phyloP scores from a whole-genome alignment of 2,329 filamentous ascomycete genomes.

The Fusarium sp. region DNA sequence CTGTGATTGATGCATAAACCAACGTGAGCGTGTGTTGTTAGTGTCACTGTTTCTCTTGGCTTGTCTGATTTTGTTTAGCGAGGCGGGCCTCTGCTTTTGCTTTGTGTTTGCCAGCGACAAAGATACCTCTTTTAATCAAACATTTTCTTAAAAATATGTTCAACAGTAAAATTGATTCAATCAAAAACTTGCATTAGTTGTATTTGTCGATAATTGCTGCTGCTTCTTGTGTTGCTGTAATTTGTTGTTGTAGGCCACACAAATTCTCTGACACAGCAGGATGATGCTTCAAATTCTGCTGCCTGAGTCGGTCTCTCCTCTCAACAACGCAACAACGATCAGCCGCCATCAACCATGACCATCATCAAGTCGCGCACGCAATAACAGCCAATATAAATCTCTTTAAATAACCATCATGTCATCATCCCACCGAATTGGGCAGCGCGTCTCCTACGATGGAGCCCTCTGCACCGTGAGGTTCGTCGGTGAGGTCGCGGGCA shows the following conservation, averaged over 20 bases:
- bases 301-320: conserved; percentile 14
- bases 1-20: not conserved
- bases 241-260: not conserved
- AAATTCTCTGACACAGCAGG: not conserved
- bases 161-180: not conserved
- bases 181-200: not conserved
- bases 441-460: conserved; percentile 83
- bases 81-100: not conserved
- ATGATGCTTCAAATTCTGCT: conserved; percentile 30
- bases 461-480: conserved; percentile 88
- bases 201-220: not conserved
- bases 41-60: not conserved
- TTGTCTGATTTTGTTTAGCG: not conserved
- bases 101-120: not conserved
- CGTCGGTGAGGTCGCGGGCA: conserved; percentile 80
- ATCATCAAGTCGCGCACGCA: not conserved
- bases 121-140: not conserved
- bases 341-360: not conserved
- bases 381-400: not conserved
- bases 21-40: not conserved
- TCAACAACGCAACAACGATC: conserved; percentile 4
- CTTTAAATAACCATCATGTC: conserved; percentile 50
- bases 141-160: not conserved
- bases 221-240: not conserved
- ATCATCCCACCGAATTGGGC: conserved; percentile 65